A percentile compares a stretch with the other conserved stretches of the same genome.
phyloP scores from a whole-genome alignment of 2,329 filamentous ascomycete species.

The Colletotrichum sp. region DNA sequence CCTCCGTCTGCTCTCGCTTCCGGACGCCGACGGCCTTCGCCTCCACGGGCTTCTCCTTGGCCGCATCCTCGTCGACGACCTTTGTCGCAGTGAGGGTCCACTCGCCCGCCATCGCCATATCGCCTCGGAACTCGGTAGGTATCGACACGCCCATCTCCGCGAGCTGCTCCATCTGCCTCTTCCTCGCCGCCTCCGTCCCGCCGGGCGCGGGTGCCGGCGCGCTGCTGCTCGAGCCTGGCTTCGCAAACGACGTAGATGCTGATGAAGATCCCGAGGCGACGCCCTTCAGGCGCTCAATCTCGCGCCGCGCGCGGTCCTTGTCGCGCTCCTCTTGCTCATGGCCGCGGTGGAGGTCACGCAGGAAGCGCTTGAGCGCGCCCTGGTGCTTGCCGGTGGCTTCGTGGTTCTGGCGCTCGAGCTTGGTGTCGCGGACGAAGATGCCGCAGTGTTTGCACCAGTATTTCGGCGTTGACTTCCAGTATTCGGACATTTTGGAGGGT shows the following conservation, averaged over 20 bases:
- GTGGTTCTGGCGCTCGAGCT: constrained; percentile 87
- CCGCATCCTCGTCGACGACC: constrained; percentile 51
- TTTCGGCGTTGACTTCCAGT: constrained; percentile 97
- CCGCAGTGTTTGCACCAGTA: constrained; percentile 99
- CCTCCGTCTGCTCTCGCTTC: constrained; percentile 67
- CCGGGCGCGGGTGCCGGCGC: constrained; percentile 26
- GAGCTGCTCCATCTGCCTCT: constrained; percentile 85
- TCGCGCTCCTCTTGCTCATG: constrained; percentile 84
- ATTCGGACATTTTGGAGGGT: constrained; percentile 77
- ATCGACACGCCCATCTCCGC: constrained; percentile 86
- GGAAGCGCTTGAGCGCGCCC: constrained; percentile 82
- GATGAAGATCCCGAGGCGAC: constrained; percentile 59
- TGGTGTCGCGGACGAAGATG: constrained; percentile 88
- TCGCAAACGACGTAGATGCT: constrained; percentile 33
- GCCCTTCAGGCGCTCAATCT: constrained; percentile 86
- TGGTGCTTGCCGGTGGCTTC: constrained; percentile 88
- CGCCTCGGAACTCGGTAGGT: constrained; percentile 76
- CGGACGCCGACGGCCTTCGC: constrained; percentile 61
- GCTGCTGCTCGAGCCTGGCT: constrained; percentile 21
- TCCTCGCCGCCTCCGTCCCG: constrained; percentile 68
- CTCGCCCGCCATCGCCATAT: constrained; percentile 87
- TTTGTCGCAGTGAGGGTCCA: constrained; percentile 79
- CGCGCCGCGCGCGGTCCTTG: constrained; percentile 80
- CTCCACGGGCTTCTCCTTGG: constrained; percentile 45
- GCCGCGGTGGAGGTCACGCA: constrained; percentile 85